Base-by-base conservation (phyloP, 441 rosid species). In the Theobroma grandiflorum region DNA sequence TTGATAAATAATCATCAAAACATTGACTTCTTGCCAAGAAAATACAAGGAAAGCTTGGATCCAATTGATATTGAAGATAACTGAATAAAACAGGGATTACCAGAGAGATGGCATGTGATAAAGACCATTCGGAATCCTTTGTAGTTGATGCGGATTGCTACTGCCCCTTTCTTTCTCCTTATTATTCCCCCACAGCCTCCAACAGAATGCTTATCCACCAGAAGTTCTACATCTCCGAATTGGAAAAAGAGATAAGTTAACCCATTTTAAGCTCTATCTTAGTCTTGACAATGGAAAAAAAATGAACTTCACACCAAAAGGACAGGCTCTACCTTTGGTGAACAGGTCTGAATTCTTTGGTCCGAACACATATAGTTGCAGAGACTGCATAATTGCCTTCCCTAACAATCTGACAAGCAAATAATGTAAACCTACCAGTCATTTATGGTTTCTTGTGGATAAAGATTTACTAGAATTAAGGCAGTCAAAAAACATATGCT, bases 31-130 rank as follows among this genome's bases (percentile, higher is more conserved):
- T 45, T 45, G 8, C 8, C 2, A 45, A 45, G 49, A 45, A 45
- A 45, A 45, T 45, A 0, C 8, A 8, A 45, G 31, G 31, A 26
- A 26, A 26, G 1, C 31, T 26, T 26, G 31, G 31, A 26, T 26
- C 22, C 59, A 6, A 18, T 20, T 20, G 9, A 65, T 18, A 4
- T 65, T 31, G 45, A 10, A 11, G 2, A 26, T 53, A 47, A 42
- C 12, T 64, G 53, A 38, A 78, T 33, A 55, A 45, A 40, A 45
- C 18, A 16, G 11, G 64, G 43, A 11, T 74, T 84, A 93, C 97
- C 92, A 2, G 97, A 87, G 84, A 94, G 96, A 85, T 94, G 98
- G 74, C 94, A 91, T 70, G 98, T 84, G 84, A 90, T 88, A 82
- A 89, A 94, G 65, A 89, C 87, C 88, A 92, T 90, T 67, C 45